Evolutionary conservation across 1,284 basidiomycete species (phyloP), one percentile per base, ranked within the genome.

Genomic region (Ceratobasidium papillatum): DNA sequence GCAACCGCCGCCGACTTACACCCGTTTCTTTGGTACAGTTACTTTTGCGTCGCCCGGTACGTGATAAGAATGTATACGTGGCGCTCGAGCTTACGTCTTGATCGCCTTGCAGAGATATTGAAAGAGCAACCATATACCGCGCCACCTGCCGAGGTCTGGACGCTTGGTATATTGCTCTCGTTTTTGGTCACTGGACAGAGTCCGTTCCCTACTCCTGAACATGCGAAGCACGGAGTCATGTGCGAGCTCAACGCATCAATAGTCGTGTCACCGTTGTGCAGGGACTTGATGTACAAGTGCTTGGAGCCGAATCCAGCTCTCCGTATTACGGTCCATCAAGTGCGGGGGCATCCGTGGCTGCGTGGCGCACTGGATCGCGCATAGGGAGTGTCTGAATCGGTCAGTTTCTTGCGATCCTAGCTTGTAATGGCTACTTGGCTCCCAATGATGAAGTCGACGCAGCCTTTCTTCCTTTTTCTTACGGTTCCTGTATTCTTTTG

Each of bases 81-180:
- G 14, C 34, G 78, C 77, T 45, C 80, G 36, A 25, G 12, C 43
- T 56, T 30, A 59, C 49, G 45, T 41, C 19, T 41, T 11, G 34
- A 59, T 36, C 27, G 17, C 22, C 9, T 77, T 34, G 87, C 92
- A 19, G 95, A 97, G 81, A 92, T 96, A 77, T 85, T 96, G 41
- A 86, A 87, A 58, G 92, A 94, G 79, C 85, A 89, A 79, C 86
- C 87, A 1, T 87, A 87, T 78, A 81, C 82, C 36, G 85, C 94
- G 0, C 89, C 91, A 0, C 91, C 93, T 11, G 92, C 92, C 22
- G 95, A 97, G 82, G 87, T 96, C 56, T 97, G 95, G 95, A 94
- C 93, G 0, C 86, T 96, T n/a, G 95, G 95, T 38, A 91, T 97
- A 59, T 86, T 97, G 43, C 88, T 96, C 71, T 92, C 91, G 22